A percentile compares a stretch with the other conserved stretches of the same genome.
Conservation (phyloP, 2,329 filamentous ascomycete species). For the Trichoderma sp. region DNA sequence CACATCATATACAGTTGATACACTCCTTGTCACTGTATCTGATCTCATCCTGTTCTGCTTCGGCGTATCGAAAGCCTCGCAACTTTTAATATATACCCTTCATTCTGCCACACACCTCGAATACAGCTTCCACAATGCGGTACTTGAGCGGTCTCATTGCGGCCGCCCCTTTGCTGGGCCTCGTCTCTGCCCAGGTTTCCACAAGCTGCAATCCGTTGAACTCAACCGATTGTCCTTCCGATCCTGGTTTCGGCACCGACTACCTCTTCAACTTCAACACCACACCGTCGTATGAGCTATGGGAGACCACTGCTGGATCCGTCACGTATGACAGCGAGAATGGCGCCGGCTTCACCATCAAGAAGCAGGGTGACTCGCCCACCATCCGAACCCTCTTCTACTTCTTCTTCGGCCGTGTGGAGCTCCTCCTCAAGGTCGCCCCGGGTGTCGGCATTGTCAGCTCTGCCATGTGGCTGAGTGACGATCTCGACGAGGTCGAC, state of each 20-base stretch:
- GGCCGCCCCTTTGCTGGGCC: conserved; percentile 42
- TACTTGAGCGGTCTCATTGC: conserved; percentile 29
- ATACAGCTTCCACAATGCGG: conserved; percentile 10
- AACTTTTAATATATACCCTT: not conserved
- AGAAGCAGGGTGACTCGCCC: conserved; percentile 68
- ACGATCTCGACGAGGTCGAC: conserved; percentile 84
- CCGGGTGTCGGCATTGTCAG: conserved; percentile 74
- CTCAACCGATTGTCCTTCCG: conserved; percentile 61
- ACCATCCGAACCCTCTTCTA: conserved; percentile 79
- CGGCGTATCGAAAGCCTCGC: conserved; percentile 1
- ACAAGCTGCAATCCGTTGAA: conserved; percentile 78
- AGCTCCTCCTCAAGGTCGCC: conserved; percentile 75
- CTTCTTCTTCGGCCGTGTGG: conserved; percentile 80
- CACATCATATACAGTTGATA: not conserved
- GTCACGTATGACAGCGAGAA: conserved; percentile 58
- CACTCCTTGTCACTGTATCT: not conserved
- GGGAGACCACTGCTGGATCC: conserved; percentile 66
- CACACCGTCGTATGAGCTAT: conserved; percentile 58
- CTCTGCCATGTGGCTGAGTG: conserved; percentile 78
- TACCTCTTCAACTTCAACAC: conserved; percentile 64
- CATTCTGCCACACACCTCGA: not conserved
- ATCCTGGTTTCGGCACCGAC: conserved; percentile 67
- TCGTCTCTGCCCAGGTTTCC: conserved; percentile 67
- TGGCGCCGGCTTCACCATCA: conserved; percentile 73
- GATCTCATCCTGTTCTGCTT: not conserved